Conservation (phyloP, 129 eudicot genomes). For the Arctium minus region DNA sequence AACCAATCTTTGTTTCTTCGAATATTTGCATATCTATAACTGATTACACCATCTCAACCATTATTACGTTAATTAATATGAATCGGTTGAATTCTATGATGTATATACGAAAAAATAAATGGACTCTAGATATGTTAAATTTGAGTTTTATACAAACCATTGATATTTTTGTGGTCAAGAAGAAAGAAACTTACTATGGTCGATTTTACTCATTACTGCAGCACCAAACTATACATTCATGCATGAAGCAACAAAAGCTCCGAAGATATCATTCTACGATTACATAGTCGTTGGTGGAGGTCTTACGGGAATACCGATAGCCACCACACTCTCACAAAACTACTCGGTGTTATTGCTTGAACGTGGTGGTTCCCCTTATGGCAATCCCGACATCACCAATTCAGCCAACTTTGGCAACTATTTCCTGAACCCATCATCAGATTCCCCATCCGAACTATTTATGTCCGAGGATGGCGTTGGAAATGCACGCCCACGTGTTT, state of each 20-base stretch:
- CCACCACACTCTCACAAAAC: conserved; percentile 3
- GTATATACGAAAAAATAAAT: not conserved
- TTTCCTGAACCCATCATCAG: not conserved
- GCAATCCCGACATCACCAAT: not conserved
- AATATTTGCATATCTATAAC: not conserved
- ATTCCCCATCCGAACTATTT: not conserved
- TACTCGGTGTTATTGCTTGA: not conserved
- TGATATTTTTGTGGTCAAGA: not conserved
- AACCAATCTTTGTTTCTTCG: not conserved
- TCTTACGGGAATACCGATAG: not conserved
- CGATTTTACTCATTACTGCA: not conserved
- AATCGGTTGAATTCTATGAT: not conserved
- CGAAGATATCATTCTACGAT: not conserved
- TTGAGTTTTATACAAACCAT: not conserved
- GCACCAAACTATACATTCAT: conserved; percentile 11
- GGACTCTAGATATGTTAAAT: not conserved
- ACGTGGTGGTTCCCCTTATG: conserved; percentile 4
- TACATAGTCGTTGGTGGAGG: not conserved
- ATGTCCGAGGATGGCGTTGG: conserved; percentile 6
- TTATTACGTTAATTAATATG: not conserved
- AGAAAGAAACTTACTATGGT: not conserved
- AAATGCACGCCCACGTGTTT: conserved; percentile 43
- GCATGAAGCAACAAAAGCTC: not conserved
- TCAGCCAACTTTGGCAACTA: not conserved
- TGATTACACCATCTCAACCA: not conserved